phyloP scores from a whole-genome alignment of 805 yeast genomes.

The Suhomyces pyralidae region DNA sequence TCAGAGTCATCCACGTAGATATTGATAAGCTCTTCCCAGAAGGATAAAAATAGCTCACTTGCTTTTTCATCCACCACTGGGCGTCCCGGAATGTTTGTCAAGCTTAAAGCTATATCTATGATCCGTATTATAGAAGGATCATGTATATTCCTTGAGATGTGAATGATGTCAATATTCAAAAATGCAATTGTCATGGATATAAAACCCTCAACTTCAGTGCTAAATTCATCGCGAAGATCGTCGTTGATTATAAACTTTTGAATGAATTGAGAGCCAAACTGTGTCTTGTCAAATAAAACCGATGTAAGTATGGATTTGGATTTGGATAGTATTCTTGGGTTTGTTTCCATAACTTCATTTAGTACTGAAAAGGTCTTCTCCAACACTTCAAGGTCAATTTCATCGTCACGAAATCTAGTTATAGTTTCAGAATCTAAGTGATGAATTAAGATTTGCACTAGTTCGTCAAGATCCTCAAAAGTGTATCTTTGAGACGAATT shows the following conservation, averaged over 20 bases:
- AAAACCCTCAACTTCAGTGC: constrained; percentile 40
- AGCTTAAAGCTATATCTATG: constrained; percentile 46
- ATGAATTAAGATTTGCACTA: constrained; percentile 14
- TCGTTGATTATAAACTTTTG: constrained; percentile 25
- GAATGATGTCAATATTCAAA: constrained; percentile 45
- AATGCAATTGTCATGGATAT: constrained; percentile 45
- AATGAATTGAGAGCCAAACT: constrained; percentile 46
- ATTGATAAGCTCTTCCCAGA: constrained; percentile 70
- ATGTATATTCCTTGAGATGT: constrained; percentile 38
- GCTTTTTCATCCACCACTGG: constrained; percentile 61
- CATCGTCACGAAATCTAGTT: not conserved
- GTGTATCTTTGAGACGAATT: constrained; percentile 31
- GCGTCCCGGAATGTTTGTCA: constrained; percentile 55
- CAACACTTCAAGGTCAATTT: constrained; percentile 10
- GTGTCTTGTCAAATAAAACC: constrained; percentile 37
- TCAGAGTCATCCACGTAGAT: constrained; percentile 50
- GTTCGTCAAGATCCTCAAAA: constrained; percentile 18
- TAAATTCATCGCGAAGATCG: constrained; percentile 25
- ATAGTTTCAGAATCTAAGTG: constrained; percentile 1
- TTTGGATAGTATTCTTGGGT: constrained; percentile 37
- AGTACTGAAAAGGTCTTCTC: constrained; percentile 27
- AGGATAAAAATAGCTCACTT: constrained; percentile 50
- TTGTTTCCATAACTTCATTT: constrained; percentile 46
- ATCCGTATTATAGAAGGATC: constrained; percentile 36
- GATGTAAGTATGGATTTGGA: constrained; percentile 27